Percentiles rank a stretch among this genome's conserved stretches.
These are phyloP conservation scores for Populus tremula DNA, from an alignment of 345 rosid genomes.

Conservation along the genomic window DNA sequence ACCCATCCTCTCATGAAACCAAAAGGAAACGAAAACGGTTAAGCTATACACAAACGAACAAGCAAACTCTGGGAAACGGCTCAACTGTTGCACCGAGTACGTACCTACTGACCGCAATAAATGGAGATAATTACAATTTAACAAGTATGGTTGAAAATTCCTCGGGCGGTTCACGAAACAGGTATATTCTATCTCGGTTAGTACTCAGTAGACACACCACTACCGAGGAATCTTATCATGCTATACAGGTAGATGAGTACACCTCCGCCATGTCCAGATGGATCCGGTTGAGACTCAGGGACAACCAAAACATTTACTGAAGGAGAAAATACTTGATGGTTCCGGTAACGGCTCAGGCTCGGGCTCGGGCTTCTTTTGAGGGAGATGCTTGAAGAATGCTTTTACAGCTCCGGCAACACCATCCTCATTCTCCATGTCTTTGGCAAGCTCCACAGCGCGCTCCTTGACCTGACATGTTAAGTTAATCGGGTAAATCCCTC, in stretches of 20 bases:
- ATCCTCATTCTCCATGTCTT: slow-evolving; percentile 90
- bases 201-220: not conserved
- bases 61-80: not conserved
- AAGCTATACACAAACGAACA: too few relatives aligned
- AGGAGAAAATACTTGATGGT: slow-evolving; percentile 42
- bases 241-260: not conserved
- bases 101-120: not conserved
- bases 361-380: slow-evolving; percentile 29
- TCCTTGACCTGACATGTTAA: slow-evolving; percentile 65
- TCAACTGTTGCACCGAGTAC: not conserved
- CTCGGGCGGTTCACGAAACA: not conserved
- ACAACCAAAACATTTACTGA: slow-evolving; percentile 78
- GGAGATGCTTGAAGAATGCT: slow-evolving; percentile 89
- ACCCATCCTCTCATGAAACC: too few relatives aligned
- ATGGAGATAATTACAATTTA: slow-evolving; percentile 8
- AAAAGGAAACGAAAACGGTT: too few relatives aligned
- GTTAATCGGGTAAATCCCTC: not conserved
- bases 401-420: slow-evolving; percentile 94
- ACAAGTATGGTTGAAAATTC: not conserved
- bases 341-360: slow-evolving; percentile 26
- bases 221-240: slow-evolving; percentile 6
- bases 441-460: slow-evolving; percentile 74
- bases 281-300: slow-evolving; percentile 30
- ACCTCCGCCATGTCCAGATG: not conserved
- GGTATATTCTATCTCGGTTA: not conserved